These are phyloP conservation scores for Yamadazyma dendronema DNA, from an alignment of 1,139 yeast genomes.

Conservation along the genomic window DNA sequence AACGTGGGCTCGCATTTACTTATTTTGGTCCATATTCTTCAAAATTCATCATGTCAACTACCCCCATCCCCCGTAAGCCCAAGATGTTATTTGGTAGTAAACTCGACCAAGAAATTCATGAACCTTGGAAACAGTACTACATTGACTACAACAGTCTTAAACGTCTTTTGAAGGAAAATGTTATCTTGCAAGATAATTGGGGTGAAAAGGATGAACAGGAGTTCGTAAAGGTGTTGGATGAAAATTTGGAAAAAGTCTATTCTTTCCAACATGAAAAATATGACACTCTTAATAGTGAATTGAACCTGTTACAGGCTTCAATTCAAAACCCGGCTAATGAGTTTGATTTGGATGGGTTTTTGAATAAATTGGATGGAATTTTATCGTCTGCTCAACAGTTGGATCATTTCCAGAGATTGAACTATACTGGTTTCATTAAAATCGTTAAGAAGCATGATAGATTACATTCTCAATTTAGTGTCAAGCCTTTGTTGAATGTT, in stretches of 20 bases:
- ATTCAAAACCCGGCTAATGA: slow-evolving; percentile 30
- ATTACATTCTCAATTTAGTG: slow-evolving; percentile 79
- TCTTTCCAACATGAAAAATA: slow-evolving; percentile 75
- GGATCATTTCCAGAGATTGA: slow-evolving; percentile 85
- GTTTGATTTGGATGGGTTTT: slow-evolving; percentile 58
- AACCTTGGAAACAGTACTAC: slow-evolving; percentile 87
- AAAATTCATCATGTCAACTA: not conserved
- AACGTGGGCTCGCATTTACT: not conserved
- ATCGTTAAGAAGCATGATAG: slow-evolving; percentile 96
- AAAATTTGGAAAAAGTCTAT: slow-evolving; percentile 90
- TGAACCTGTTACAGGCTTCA: slow-evolving; percentile 59
- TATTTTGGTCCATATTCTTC: not conserved
- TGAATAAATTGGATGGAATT: slow-evolving; percentile 66
- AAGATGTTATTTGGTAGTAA: slow-evolving; percentile 85
- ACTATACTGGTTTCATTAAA: slow-evolving; percentile 91
- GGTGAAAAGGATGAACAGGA: slow-evolving; percentile 76
- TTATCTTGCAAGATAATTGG: slow-evolving; percentile 59
- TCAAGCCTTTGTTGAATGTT: slow-evolving; percentile 83
- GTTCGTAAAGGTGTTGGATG: slow-evolving; percentile 80
- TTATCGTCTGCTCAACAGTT: slow-evolving; percentile 78
- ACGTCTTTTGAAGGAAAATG: slow-evolving; percentile 77
- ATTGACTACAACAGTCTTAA: slow-evolving; percentile 77
- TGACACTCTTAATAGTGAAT: slow-evolving; percentile 62
- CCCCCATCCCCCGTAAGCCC: slow-evolving; percentile 8
- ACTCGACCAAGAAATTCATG: slow-evolving; percentile 74